A percentile compares a stretch with the other conserved stretches of the same genome.
Evolutionary conservation across 768 basidiomycete genomes (phyloP).

Genomic region (Pholiota molesta): DNA sequence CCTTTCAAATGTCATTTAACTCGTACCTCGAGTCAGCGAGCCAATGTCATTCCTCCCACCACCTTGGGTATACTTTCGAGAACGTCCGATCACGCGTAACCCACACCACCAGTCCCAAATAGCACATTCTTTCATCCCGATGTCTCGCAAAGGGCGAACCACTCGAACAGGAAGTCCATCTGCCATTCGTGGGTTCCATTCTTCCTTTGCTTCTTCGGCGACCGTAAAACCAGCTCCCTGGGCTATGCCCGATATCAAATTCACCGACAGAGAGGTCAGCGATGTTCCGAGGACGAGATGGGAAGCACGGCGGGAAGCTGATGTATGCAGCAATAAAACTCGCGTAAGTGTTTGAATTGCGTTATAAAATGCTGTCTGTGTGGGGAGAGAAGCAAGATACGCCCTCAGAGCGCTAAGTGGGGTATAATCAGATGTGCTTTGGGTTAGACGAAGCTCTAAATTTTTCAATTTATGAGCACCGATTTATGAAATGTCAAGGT

Average conservation of each 20-base stretch:
- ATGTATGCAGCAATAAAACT: slow-evolving; percentile 71
- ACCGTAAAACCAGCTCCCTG: slow-evolving; percentile 79
- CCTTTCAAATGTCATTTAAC: neutral
- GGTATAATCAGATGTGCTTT: slow-evolving; percentile 28
- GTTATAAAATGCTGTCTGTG: slow-evolving; percentile 66
- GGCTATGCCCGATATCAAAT: slow-evolving; percentile 71
- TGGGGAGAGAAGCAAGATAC: slow-evolving; percentile 71
- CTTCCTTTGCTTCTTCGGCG: slow-evolving; percentile 69
- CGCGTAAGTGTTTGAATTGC: slow-evolving; percentile 64
- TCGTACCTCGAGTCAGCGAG: slow-evolving; percentile 68
- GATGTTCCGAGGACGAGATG: slow-evolving; percentile 81
- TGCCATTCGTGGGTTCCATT: slow-evolving; percentile 50
- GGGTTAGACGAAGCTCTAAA: slow-evolving; percentile 34
- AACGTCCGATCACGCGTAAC: slow-evolving; percentile 45
- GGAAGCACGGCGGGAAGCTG: slow-evolving; percentile 59
- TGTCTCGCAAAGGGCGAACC: slow-evolving; percentile 69
- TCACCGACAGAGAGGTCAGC: slow-evolving; percentile 76
- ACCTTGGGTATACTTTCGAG: slow-evolving; percentile 32
- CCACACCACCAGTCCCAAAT: slow-evolving; percentile 78
- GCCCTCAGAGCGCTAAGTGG: slow-evolving; percentile 37
- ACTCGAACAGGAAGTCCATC: slow-evolving; percentile 44
- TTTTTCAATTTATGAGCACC: slow-evolving; percentile 3
- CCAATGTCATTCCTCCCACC: slow-evolving; percentile 62
- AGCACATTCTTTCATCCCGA: slow-evolving; percentile 79
- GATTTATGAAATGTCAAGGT: neutral